Evolutionary conservation across 2,329 filamentous ascomycete species (phyloP), one percentile per base, ranked within the genome.

Genomic region (Aureobasidium subglaciale): DNA sequence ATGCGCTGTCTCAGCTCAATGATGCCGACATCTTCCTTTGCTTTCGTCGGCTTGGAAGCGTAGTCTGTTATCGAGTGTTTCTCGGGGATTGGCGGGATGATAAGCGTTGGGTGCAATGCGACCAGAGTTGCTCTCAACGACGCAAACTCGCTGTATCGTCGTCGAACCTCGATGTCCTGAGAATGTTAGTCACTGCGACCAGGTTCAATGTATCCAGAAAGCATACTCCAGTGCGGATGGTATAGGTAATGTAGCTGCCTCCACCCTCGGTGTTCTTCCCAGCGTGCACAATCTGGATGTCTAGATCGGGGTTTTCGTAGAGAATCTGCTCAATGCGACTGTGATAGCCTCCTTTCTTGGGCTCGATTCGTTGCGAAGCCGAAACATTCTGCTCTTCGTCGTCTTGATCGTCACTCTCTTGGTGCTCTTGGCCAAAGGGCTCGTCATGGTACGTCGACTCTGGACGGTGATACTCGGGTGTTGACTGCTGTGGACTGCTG

Each of bases 1-100:
- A 99, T 99, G 64, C 93, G 88, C 76, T 97, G 97, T 58, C 93
- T 83, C 61, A 97, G 76, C 67, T 99, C 93, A 61, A 99, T 99
- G 42, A 97, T 99, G 59, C 92, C 88, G 57, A 90, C 86, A 68
- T 99, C 95, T 71, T 99, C 92, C 70, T 96, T 99, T 16, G 95
- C 95, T 65, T 92, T 96, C 34, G 93, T 99, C 1, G 95, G 93
- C 65, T 96, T 97, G 25, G 95, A 91, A 15, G 93, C 93, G 68
- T 99, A 99, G 70, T 99, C 93, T 59, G 92, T 92, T 87, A 99
- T 95, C 42, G 90, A 93, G 71, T 99, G 93, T 72, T 99, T 99
- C 74, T 99, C 95, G 20, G 93, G 93, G 65, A 99, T 99, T 3
- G 93, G 93, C 7, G 93, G 95, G 52, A 99, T 88, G 64, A 99